Conservation (phyloP, 768 basidiomycete species). For the Amylocystis lapponica region DNA sequence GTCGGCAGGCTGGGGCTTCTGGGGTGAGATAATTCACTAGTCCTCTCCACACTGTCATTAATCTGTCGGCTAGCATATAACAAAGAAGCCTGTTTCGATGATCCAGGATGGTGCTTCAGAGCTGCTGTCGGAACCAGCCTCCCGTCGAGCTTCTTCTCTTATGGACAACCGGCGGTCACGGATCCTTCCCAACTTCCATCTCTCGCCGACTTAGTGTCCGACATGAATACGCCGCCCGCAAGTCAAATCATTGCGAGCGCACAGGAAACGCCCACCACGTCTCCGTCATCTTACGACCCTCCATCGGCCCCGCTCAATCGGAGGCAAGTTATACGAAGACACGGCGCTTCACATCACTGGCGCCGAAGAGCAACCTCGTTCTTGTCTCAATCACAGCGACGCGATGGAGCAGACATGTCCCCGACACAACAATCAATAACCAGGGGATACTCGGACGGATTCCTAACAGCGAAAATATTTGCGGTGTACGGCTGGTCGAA, state of each 20-base stretch:
- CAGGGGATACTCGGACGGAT: slow-evolving; percentile 58
- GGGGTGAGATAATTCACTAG: slow-evolving; percentile 41
- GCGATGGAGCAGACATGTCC: slow-evolving; percentile 3
- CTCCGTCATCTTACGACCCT: background rate
- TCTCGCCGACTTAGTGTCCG: slow-evolving; percentile 13
- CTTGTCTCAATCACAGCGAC: slow-evolving; percentile 1
- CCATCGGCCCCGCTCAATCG: background rate
- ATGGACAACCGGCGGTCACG: slow-evolving; percentile 26
- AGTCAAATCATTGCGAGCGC: slow-evolving; percentile 4
- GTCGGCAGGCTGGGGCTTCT: slow-evolving; percentile 64
- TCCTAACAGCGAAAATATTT: slow-evolving; percentile 49
- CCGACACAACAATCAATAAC: slow-evolving; percentile 21
- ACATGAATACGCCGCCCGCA: slow-evolving; percentile 14
- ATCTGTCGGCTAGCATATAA: slow-evolving; percentile 39
- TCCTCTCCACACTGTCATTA: background rate
- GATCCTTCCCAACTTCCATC: slow-evolving; percentile 20
- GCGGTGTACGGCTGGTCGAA: slow-evolving; percentile 41
- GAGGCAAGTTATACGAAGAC: background rate
- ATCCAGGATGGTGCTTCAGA: slow-evolving; percentile 68
- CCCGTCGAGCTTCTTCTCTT: slow-evolving; percentile 54
- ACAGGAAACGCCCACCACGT: background rate
- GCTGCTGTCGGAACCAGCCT: slow-evolving; percentile 50
- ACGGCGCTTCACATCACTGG: too few species aligned
- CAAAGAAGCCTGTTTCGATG: slow-evolving; percentile 53
- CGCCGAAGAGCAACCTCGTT: too few species aligned